Conservation (phyloP, 441 rosid species). For the Erodium moschatum region DNA sequence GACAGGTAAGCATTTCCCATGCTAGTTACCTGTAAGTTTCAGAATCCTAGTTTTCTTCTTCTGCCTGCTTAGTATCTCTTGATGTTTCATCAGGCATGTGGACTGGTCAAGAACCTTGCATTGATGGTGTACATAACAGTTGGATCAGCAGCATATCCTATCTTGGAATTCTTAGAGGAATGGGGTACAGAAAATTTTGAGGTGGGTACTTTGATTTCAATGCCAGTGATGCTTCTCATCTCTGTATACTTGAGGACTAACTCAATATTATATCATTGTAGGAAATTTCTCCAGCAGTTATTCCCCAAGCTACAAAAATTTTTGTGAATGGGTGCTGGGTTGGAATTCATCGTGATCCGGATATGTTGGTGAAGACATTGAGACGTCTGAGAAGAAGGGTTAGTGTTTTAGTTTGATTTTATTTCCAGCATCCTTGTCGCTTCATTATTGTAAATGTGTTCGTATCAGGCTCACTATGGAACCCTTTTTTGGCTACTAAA, state of each 20-base stretch:
- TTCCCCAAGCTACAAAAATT: constrained; percentile 88
- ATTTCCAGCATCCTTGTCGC: not conserved
- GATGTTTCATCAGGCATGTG: constrained; percentile 63
- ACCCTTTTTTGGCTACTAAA: too few relatives aligned
- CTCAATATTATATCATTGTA: constrained; percentile 25
- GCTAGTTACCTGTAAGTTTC: too few relatives aligned
- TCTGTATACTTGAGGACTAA: not conserved
- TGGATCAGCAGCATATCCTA: constrained; percentile 89
- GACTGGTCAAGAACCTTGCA: constrained; percentile 91
- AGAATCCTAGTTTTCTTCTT: constrained; percentile 4
- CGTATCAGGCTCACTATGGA: too few relatives aligned
- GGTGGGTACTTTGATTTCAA: constrained; percentile 31
- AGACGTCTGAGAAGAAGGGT: constrained; percentile 87
- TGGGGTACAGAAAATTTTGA: constrained; percentile 97
- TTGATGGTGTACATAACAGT: constrained; percentile 95
- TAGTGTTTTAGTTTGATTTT: constrained; percentile 20
- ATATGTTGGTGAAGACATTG: constrained; percentile 91
- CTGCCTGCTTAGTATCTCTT: constrained; percentile 11
- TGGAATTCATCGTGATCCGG: constrained; percentile 91
- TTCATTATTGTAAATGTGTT: too few relatives aligned
- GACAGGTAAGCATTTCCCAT: constrained; percentile 48
- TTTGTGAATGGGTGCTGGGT: constrained; percentile 98
- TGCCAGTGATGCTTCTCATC: not conserved
- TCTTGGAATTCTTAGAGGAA: constrained; percentile 82
- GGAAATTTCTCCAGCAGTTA: constrained; percentile 98